A percentile compares a stretch with the other conserved stretches of the same genome.
These are phyloP conservation scores for Gossypium herbaceum DNA, from an alignment of 345 rosid species.

Conservation along the genomic window DNA sequence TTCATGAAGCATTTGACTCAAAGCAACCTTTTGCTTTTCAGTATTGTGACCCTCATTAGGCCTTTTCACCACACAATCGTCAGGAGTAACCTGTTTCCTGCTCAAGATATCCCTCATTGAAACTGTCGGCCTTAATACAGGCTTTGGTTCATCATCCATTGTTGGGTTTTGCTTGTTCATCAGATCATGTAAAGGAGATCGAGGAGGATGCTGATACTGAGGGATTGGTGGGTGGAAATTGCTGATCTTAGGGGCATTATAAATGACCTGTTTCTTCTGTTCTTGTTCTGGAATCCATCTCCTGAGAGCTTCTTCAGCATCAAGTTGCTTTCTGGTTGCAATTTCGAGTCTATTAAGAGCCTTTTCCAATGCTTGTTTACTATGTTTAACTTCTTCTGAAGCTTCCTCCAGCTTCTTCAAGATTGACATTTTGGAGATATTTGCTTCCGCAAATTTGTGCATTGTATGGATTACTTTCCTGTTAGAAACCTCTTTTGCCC, in stretches of 20 bases:
- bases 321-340: conserved; percentile 73
- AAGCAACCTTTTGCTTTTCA: conserved; percentile 59
- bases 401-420: conserved; percentile 81
- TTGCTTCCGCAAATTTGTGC: conserved; percentile 29
- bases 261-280: conserved; percentile 31
- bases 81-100: conserved; percentile 57
- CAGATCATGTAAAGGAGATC: conserved; percentile 37
- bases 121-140: conserved; percentile 60
- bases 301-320: conserved; percentile 66
- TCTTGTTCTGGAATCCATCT: conserved; percentile 57
- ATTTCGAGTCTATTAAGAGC: conserved; percentile 70
- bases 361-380: conserved; percentile 68
- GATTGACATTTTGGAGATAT: conserved; percentile 38
- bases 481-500: too few species aligned
- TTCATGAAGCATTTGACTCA: conserved; percentile 85
- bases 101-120: conserved; percentile 90
- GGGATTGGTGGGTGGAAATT: conserved; percentile 38
- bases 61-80: conserved; percentile 40
- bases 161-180: conserved; percentile 25
- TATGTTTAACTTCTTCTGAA: conserved; percentile 58
- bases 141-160: conserved; percentile 36
- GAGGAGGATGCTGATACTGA: conserved; percentile 8
- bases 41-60: conserved; percentile 30
- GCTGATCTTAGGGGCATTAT: conserved; percentile 27
- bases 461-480: conserved; percentile 18